A percentile compares a stretch with the other conserved stretches of the same genome.
These are phyloP conservation scores for Gastroboletus turbinatus DNA, from an alignment of 1,284 basidiomycete species.

Conservation along the genomic window DNA sequence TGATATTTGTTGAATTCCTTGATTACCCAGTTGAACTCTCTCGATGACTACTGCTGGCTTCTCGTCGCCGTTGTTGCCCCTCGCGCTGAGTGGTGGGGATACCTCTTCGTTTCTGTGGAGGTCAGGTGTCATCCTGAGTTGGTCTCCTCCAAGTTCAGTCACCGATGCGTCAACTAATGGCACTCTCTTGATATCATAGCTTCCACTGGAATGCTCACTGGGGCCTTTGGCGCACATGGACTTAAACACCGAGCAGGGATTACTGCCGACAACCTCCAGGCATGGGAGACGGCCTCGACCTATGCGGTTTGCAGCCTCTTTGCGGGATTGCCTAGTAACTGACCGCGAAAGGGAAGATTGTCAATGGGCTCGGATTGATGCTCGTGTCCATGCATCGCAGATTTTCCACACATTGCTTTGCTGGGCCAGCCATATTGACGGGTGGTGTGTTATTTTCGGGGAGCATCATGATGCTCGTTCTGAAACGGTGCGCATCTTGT, in stretches of 20 bases:
- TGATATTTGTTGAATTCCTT: neutral
- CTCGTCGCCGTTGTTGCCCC: conserved; percentile 32
- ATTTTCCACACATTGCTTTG: conserved; percentile 62
- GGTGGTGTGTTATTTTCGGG: conserved; percentile 73
- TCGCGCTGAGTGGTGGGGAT: conserved; percentile 9
- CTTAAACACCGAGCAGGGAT: conserved; percentile 50
- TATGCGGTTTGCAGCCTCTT: conserved; percentile 54
- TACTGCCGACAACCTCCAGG: conserved; percentile 51
- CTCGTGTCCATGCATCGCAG: conserved; percentile 70
- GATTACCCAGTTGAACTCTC: conserved; percentile 1
- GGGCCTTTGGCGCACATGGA: conserved; percentile 72
- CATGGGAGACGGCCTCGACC: conserved; percentile 63
- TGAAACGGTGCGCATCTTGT: conserved; percentile 44
- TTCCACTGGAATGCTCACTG: conserved; percentile 57
- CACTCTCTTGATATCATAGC: conserved; percentile 35
- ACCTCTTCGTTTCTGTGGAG: conserved; percentile 40
- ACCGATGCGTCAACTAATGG: neutral
- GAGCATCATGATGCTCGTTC: conserved; percentile 65
- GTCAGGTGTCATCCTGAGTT: conserved; percentile 33
- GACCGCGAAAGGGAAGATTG: conserved; percentile 48
- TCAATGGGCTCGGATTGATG: conserved; percentile 76
- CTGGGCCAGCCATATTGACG: conserved; percentile 65
- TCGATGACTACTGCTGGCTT: conserved; percentile 19
- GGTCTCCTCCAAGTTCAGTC: conserved; percentile 5
- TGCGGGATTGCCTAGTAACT: conserved; percentile 8